These are phyloP conservation scores for Fusarium xylarioides DNA, from an alignment of 2,329 filamentous ascomycete species.

Conservation along the genomic window DNA sequence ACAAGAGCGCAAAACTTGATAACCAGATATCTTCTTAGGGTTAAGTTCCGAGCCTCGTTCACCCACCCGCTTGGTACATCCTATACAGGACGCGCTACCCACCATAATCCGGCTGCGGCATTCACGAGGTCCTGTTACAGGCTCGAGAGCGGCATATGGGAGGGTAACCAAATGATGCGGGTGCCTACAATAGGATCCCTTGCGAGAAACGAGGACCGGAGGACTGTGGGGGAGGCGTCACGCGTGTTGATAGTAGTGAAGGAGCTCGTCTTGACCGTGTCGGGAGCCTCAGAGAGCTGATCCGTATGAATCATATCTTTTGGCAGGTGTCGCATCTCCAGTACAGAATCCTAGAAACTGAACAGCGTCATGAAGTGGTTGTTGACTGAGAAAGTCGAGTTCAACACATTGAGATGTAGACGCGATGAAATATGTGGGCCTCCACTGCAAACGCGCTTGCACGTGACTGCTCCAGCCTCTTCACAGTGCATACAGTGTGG, in stretches of 20 bases:
- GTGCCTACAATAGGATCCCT: conserved; percentile 67
- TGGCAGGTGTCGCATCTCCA: conserved; percentile 26
- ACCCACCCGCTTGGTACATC: conserved; percentile 57
- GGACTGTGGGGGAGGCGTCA: conserved; percentile 82
- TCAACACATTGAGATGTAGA: neutral
- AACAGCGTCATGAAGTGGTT: conserved; percentile 29
- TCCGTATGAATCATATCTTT: conserved; percentile 24
- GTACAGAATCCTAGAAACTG: conserved; percentile 21
- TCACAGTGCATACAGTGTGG: conserved; percentile 32
- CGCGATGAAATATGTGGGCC: conserved; percentile 11
- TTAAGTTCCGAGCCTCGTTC: conserved; percentile 90
- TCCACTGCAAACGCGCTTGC: conserved; percentile 23
- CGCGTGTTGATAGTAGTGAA: conserved; percentile 62
- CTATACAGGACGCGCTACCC: conserved; percentile 40
- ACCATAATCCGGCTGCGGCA: conserved; percentile 58
- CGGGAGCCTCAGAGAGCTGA: conserved; percentile 17
- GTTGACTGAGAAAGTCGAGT: conserved; percentile 23
- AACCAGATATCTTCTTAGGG: conserved; percentile 86
- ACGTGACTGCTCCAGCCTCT: conserved; percentile 40
- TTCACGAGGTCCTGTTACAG: conserved; percentile 64
- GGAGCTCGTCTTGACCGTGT: conserved; percentile 51
- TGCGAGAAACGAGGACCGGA: conserved; percentile 76
- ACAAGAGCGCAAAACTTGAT: conserved; percentile 75
- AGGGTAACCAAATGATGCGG: conserved; percentile 49
- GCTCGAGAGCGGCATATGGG: conserved; percentile 67